Conservation (phyloP, 2,329 filamentous ascomycete genomes). For the Exophiala oligosperma region DNA sequence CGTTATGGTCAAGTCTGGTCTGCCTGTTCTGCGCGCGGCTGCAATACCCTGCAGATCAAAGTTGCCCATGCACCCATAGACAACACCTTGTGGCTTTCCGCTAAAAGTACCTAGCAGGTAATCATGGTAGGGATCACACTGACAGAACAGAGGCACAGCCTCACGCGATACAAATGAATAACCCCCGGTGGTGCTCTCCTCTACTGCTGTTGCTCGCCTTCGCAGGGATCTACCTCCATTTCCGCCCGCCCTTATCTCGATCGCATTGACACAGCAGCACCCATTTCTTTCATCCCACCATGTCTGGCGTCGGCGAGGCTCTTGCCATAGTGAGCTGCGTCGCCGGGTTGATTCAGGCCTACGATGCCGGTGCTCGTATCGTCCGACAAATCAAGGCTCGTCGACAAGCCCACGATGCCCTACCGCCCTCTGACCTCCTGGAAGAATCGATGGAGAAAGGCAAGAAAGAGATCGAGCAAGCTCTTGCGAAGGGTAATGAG, state of each 20-base stretch:
- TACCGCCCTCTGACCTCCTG: conserved; percentile 15
- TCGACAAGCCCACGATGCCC: conserved; percentile 15
- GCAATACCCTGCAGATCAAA: neutral
- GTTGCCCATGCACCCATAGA: neutral
- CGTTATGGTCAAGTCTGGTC: neutral
- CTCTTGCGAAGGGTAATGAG: conserved; percentile 8
- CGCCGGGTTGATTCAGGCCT: conserved; percentile 17
- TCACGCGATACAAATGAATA: conserved; percentile 6
- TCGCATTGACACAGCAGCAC: neutral
- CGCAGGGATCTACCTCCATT: neutral
- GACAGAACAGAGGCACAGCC: conserved; percentile 13
- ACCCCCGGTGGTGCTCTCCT: neutral
- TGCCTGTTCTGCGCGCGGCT: neutral
- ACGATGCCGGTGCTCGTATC: conserved; percentile 15
- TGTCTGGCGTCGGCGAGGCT: conserved; percentile 19
- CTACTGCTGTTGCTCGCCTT: neutral
- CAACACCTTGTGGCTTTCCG: conserved; percentile 8
- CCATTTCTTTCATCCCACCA: conserved; percentile 1
- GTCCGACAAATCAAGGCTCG: conserved; percentile 17
- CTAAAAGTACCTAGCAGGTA: conserved; percentile 8
- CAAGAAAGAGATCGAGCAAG: conserved; percentile 11
- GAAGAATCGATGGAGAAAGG: conserved; percentile 18
- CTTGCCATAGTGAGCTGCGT: conserved; percentile 20
- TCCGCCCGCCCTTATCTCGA: neutral
- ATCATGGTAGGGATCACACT: neutral